These are phyloP conservation scores for Trametes cingulata DNA, from an alignment of 768 basidiomycete species.

Conservation along the genomic window DNA sequence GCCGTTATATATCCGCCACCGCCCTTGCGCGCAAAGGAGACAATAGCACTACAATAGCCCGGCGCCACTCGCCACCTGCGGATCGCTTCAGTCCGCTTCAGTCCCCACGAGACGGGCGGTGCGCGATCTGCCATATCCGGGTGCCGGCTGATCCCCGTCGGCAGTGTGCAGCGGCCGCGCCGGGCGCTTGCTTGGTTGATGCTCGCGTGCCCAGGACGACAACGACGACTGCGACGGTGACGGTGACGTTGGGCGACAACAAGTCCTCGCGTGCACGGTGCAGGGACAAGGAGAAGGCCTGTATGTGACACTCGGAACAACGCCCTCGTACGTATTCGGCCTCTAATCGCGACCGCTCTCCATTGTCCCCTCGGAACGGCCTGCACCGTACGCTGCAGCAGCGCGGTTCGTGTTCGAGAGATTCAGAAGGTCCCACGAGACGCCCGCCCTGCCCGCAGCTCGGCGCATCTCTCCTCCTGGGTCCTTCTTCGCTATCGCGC, in stretches of 20 bases:
- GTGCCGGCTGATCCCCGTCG: not conserved
- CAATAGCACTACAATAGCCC: too few species aligned
- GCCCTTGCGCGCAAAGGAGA: not conserved
- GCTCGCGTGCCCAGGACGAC: conserved; percentile 5
- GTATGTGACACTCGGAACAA: conserved; percentile 13
- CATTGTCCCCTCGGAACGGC: not conserved
- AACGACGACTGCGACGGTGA: too few species aligned
- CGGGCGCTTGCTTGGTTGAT: not conserved
- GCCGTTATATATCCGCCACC: not conserved
- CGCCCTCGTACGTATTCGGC: not conserved
- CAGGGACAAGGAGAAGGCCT: not conserved
- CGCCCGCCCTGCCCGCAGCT: too few species aligned
- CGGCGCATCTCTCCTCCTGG: too few species aligned
- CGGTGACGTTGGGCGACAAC: conserved; percentile 5
- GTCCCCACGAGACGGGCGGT: not conserved
- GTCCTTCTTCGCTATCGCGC: too few species aligned
- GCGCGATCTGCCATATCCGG: not conserved
- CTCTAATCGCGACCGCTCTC: not conserved
- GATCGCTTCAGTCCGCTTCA: not conserved
- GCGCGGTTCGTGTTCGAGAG: too few species aligned
- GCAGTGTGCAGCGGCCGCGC: not conserved
- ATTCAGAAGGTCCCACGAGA: too few species aligned
- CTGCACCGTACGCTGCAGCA: not conserved
- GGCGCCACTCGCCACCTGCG: not conserved
- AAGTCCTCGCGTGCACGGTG: too few species aligned